A percentile compares a stretch with the other conserved stretches of the same genome.
phyloP scores from a whole-genome alignment of 805 yeast genomes.

The Kodamaea hsintzibuensis region DNA sequence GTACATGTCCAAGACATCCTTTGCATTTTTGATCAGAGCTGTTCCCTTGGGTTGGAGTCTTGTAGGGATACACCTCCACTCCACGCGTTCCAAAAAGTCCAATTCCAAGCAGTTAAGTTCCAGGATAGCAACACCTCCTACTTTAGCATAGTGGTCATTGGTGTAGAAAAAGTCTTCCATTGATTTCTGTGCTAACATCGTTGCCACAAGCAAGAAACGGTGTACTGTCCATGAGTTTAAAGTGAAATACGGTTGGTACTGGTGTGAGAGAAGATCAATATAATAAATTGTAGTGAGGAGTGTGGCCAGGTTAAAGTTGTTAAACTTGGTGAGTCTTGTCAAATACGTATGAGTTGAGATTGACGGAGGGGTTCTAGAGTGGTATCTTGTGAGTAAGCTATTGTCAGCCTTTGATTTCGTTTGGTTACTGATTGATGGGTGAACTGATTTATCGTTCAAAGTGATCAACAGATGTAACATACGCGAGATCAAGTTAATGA shows the following conservation, averaged over 20 bases:
- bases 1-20: conserved; percentile 41
- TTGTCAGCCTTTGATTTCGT: conserved; percentile 16
- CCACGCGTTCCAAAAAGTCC: conserved; percentile 79
- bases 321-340: conserved; percentile 75
- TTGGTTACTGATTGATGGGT: conserved; percentile 32
- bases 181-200: conserved; percentile 87
- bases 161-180: conserved; percentile 93
- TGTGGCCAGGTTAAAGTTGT: conserved; percentile 82
- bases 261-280: conserved; percentile 78
- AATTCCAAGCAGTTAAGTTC: conserved; percentile 86
- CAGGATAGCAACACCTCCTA: conserved; percentile 85
- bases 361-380: conserved; percentile 88
- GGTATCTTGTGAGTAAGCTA: conserved; percentile 74
- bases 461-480: conserved; percentile 76
- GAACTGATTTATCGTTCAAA: conserved; percentile 65
- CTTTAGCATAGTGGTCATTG: conserved; percentile 90
- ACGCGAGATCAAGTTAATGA: conserved; percentile 70
- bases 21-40: conserved; percentile 29
- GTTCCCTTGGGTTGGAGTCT: conserved; percentile 19
- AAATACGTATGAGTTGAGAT: conserved; percentile 80
- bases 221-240: conserved; percentile 92
- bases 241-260: conserved; percentile 73
- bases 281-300: conserved; percentile 83
- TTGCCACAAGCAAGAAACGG: conserved; percentile 84
- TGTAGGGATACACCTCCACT: conserved; percentile 57